Conservation (phyloP, 2,329 filamentous ascomycete genomes). For the Fusarium siculi region DNA sequence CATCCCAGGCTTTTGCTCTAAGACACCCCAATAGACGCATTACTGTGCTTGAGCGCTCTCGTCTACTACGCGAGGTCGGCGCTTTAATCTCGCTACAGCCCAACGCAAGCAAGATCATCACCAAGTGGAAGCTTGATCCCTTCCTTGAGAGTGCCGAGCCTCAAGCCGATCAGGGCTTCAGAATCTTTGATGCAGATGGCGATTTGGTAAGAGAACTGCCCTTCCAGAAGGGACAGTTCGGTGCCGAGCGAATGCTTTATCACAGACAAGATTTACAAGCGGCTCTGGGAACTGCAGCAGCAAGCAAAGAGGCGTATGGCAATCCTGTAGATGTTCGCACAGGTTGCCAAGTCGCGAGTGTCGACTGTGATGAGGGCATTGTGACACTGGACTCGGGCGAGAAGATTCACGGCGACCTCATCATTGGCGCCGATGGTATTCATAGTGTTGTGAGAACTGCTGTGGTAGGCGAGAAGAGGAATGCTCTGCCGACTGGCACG, state of each 20-base stretch:
- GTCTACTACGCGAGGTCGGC: slow-evolving; percentile 36
- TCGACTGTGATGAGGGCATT: slow-evolving; percentile 30
- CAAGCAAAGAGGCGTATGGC: slow-evolving; percentile 6
- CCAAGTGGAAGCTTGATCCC: slow-evolving; percentile 27
- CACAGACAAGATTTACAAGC: slow-evolving; percentile 36
- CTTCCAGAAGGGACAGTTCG: slow-evolving; percentile 28
- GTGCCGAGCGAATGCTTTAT: slow-evolving; percentile 37
- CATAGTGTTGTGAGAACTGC: slow-evolving; percentile 35
- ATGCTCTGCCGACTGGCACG: slow-evolving; percentile 31
- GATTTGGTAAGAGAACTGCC: slow-evolving; percentile 28
- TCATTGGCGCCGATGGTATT: slow-evolving; percentile 40
- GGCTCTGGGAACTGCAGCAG: slow-evolving; percentile 24
- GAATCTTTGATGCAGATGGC: slow-evolving; percentile 31
- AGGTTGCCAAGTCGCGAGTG: slow-evolving; percentile 17
- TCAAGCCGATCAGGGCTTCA: slow-evolving; percentile 31
- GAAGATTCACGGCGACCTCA: slow-evolving; percentile 23
- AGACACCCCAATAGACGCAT: slow-evolving; percentile 28
- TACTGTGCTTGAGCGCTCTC: slow-evolving; percentile 38
- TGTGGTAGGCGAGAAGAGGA: slow-evolving; percentile 20
- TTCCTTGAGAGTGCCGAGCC: slow-evolving; percentile 32
- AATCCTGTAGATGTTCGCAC: slow-evolving; percentile 29
- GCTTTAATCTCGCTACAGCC: slow-evolving; percentile 36
- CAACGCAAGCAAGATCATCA: slow-evolving; percentile 37
- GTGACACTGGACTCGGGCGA: slow-evolving; percentile 32
- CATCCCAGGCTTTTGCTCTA: slow-evolving; percentile 17